Percentiles rank a stretch among this genome's conserved stretches.
phyloP scores from a whole-genome alignment of 805 yeast genomes.

The Schwanniomyces yamadae region DNA sequence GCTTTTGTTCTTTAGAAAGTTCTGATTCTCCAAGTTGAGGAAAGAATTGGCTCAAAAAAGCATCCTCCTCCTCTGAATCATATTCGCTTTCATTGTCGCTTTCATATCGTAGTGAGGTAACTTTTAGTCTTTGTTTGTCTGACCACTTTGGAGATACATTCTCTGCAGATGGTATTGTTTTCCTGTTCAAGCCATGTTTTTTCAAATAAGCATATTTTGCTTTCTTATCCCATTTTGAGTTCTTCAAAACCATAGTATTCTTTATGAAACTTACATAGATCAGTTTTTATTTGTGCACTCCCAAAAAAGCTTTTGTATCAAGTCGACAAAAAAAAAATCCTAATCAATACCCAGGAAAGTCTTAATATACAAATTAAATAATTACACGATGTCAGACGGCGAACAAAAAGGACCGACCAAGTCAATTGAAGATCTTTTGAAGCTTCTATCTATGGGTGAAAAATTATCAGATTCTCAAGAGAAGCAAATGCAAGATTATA shows the following conservation, averaged over 20 bases:
- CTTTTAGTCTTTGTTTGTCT: constrained; percentile 15
- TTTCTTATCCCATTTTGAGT: constrained; percentile 44
- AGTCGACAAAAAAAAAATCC: not conserved
- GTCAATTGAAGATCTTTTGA: constrained; percentile 59
- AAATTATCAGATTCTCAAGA: constrained; percentile 56
- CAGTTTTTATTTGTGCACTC: not conserved
- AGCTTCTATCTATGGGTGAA: constrained; percentile 52
- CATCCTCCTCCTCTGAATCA: constrained; percentile 43
- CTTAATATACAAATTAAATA: not conserved
- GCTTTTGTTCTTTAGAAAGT: constrained; percentile 33
- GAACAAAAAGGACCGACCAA: constrained; percentile 20
- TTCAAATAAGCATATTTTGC: constrained; percentile 38
- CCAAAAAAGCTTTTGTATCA: not conserved
- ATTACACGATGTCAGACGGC: constrained; percentile 10
- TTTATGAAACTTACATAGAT: not conserved
- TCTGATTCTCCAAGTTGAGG: constrained; percentile 37
- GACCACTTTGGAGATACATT: constrained; percentile 32
- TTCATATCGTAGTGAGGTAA: constrained; percentile 3
- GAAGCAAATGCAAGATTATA: constrained; percentile 82
- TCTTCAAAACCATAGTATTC: constrained; percentile 38
- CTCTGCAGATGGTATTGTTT: constrained; percentile 10
- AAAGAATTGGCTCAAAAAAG: constrained; percentile 37
- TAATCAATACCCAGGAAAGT: not conserved
- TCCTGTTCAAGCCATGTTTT: constrained; percentile 36
- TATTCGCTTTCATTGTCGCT: constrained; percentile 30